phyloP scores from a whole-genome alignment of 2,329 filamentous ascomycete species.

The Arthrinium phaeospermum region DNA sequence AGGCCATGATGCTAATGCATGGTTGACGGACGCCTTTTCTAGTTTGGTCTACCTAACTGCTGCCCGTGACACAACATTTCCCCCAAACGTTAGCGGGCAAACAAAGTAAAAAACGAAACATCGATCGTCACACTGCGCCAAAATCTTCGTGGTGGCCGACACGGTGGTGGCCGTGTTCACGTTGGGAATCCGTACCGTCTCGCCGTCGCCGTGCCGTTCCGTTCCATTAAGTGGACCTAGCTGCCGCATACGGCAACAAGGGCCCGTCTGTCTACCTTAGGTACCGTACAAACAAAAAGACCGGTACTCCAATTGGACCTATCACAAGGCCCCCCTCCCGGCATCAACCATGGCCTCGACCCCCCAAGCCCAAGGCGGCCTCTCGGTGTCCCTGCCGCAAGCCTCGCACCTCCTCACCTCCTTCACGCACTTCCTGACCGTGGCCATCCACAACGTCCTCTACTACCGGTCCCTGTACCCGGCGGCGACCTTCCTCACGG shows the following conservation, averaged over 20 bases:
- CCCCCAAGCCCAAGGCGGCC: conserved; percentile 21
- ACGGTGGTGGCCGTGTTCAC: not conserved
- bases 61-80: not conserved
- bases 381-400: conserved; percentile 43
- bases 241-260: not conserved
- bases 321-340: not conserved
- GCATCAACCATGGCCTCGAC: conserved; percentile 19
- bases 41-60: not conserved
- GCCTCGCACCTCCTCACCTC: conserved; percentile 66
- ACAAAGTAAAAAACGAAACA: not conserved
- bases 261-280: not conserved
- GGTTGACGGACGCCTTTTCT: conserved; percentile 9
- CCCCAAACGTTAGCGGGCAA: not conserved
- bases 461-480: conserved; percentile 85
- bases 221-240: not conserved
- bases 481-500: conserved; percentile 74
- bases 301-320: not conserved
- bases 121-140: not conserved
- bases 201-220: not conserved
- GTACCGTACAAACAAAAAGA: too few relatives aligned
- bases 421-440: conserved; percentile 81
- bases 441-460: conserved; percentile 84
- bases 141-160: not conserved
- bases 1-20: conserved; percentile 15
- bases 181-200: not conserved